Evolutionary conservation across 2,329 filamentous ascomycete genomes (phyloP), one percentile per base, ranked within the genome.

Genomic region (Arthrobotrys pseudoclavata): DNA sequence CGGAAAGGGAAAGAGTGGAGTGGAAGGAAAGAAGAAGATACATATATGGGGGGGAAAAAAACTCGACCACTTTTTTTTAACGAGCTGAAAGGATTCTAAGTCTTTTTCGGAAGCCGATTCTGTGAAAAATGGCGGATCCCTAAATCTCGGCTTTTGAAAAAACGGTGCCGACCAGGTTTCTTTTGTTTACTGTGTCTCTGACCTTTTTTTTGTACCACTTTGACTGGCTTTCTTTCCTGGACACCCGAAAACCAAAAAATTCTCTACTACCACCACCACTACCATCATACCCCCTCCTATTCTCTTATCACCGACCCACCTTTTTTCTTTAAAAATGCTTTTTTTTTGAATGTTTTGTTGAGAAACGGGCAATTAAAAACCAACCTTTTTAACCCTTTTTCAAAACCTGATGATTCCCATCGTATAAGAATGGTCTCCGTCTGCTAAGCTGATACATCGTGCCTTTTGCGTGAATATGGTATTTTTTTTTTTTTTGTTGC

Each of bases 321-420:
- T 55, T 45, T 64, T 69, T 61, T 61, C 50, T 76, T 45, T 76
- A 70, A 76, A 76, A 76, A 76, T 76, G 72, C 72, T 76, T 57
- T 60, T 76, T 76, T 42, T 60, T 76, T 76, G 72, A 76, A 76
- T 69, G 72, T 76, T 76, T 60, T 76, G 72, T 70, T 76, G 72
- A 76, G 72, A 76, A 76, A 76, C 40, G 72, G 72, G 72, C 72
- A 70, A 76, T 76, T 76, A 69, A 76, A 76, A 70, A 55, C 66
- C 63, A 71, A 42, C 66, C 45, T 76, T 76, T 76, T 76, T 70
- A 69, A 66, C 72, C 72, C 57, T 69, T 76, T 69, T 76, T 67
- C 50, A 74, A 60, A 55, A 60, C 13, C n/a, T 34, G 69, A 64
- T 50, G 61, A 50, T 67, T 57, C 52, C 50, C 50, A 6, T 48